Evolutionary conservation across 257 asterid genomes (phyloP), one percentile per base, ranked within the genome.

Genomic region (Eucommia ulmoides): DNA sequence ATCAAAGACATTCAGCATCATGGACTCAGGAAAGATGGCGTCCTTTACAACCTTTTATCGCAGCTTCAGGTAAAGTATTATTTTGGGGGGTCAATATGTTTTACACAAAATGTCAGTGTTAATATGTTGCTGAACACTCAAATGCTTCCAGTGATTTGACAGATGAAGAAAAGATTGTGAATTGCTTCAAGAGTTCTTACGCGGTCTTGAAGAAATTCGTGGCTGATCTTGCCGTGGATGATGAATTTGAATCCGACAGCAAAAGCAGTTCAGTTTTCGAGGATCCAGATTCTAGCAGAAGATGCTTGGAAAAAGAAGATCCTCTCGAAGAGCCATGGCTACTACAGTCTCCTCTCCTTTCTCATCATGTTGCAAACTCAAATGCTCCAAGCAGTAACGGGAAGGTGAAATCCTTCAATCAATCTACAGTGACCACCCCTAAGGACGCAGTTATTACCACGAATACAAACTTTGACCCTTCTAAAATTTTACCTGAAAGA

Each of bases 251-350:
- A n/a, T n/a, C n/a, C n/a, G n/a, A n/a, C n/a, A n/a, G n/a, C n/a
- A 50, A 29, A n/a, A 21, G 56, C 45, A 50, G 41, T 23, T 24
- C 51, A 55, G 55, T 51, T 53, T 69, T 55, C 45, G 52, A 55
- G 19, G 19, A 41, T 42, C 60, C 78, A 44, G 60, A 67, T 71
- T 23, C 50, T 20, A 54, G 58, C 22, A 61, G 50, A 53, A 50
- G 61, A 24, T 77, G 57, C 66, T 59, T 62, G 46, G 53, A 29
- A 18, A 52, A 50, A 35, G 66, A 61, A 56, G 69, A 73, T 51
- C 16, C 64, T 65, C 62, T 77, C 9, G 98, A 85, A 80, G 98
- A 89, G 79, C 98, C 98, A 59, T 89, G 98, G 94, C 73, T 85
- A 41, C 59, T 41, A 33, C 81, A 73, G 47, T 72, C 80, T 49